Percentiles rank a stretch among this genome's conserved stretches.
Conservation (phyloP, 371 early-diverging fungal genomes). For the Actinomortierella wolfii region DNA sequence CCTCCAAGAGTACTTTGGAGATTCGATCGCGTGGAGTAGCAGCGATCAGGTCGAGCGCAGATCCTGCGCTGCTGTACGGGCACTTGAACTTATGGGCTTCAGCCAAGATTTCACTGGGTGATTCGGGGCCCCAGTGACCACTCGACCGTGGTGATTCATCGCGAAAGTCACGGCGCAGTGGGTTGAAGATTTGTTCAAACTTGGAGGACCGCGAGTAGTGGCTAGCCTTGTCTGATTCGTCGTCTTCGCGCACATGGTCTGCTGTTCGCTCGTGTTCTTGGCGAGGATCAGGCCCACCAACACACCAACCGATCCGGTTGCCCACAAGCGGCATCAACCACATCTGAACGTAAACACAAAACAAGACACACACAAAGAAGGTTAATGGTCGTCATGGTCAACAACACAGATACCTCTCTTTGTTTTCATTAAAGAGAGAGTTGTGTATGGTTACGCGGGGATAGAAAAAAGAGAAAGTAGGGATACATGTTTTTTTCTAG, state of each 20-base stretch:
- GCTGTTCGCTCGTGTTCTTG: conserved; percentile 7
- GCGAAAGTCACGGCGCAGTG: conserved; percentile 11
- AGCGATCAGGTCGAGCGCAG: conserved; percentile 32
- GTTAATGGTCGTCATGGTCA: background rate
- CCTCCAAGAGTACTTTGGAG: conserved; percentile 37
- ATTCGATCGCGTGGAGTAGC: conserved; percentile 33
- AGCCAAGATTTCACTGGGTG: conserved; percentile 35
- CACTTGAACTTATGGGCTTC: conserved; percentile 44
- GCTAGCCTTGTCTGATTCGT: too few species aligned
- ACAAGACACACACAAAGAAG: background rate
- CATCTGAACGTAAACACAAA: conserved; percentile 16
- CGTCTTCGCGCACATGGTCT: background rate
- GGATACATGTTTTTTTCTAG: too few species aligned
- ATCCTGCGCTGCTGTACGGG: conserved; percentile 26
- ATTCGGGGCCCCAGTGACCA: conserved; percentile 40
- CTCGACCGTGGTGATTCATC: background rate
- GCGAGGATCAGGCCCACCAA: conserved; percentile 43
- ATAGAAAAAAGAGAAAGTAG: too few species aligned
- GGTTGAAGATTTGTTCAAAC: too few species aligned
- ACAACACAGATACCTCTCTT: too few species aligned
- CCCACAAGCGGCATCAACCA: conserved; percentile 42
- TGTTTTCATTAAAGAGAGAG: too few species aligned
- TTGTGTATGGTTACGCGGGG: too few species aligned
- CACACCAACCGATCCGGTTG: conserved; percentile 44
- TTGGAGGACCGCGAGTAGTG: too few species aligned